These are phyloP conservation scores for Viola pubescens DNA, from an alignment of 441 rosid species.

Conservation along the genomic window DNA sequence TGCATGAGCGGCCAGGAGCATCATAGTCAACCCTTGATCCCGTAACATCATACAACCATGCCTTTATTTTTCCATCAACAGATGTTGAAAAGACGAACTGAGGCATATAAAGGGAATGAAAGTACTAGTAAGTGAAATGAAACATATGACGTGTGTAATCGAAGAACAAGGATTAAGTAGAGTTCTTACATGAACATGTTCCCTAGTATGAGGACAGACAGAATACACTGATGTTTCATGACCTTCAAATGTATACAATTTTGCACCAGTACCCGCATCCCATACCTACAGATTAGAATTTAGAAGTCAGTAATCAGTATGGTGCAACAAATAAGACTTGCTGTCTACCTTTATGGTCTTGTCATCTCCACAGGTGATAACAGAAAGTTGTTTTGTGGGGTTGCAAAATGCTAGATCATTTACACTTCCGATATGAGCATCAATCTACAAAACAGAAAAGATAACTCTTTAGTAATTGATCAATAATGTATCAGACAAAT, in stretches of 20 bases:
- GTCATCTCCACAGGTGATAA: constrained; percentile 61
- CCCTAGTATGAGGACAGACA: constrained; percentile 47
- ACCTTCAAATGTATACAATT: constrained; percentile 41
- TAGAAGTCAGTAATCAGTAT: background rate
- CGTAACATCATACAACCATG: constrained; percentile 41
- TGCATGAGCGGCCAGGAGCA: constrained; percentile 42
- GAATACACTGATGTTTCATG: constrained; percentile 54
- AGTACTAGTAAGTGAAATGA: background rate
- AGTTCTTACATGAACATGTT: constrained; percentile 36
- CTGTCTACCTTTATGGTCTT: constrained; percentile 45
- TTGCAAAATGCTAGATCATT: constrained; percentile 49
- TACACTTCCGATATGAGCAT: constrained; percentile 50
- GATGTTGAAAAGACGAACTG: constrained; percentile 60
- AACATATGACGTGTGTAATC: background rate
- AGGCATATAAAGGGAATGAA: constrained; percentile 6
- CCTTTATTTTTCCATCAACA: constrained; percentile 56
- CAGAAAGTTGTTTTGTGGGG: constrained; percentile 33
- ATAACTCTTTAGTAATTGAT: background rate
- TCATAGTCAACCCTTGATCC: constrained; percentile 47
- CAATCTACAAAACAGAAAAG: constrained; percentile 30
- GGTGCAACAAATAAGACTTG: background rate
- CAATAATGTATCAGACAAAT: background rate
- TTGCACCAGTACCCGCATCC: constrained; percentile 41
- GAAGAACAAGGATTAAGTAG: constrained; percentile 8
- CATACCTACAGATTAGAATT: constrained; percentile 34